Evolutionary conservation across 2,329 filamentous ascomycete species (phyloP), one percentile per base, ranked within the genome.

Genomic region (Cytospora mali): DNA sequence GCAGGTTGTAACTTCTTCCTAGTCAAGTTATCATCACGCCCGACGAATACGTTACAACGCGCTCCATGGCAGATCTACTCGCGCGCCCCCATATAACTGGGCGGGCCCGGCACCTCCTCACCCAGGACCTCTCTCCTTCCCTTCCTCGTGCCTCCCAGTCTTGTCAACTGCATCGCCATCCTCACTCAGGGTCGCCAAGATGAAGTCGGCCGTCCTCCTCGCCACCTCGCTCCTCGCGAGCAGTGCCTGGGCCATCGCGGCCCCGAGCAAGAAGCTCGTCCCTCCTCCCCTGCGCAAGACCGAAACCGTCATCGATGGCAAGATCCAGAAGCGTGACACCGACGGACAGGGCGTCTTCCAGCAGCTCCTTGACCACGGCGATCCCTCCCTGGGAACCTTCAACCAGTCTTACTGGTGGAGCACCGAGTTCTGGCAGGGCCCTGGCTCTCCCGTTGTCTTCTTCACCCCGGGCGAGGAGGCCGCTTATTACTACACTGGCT

Each of bases 321-420:
- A 6, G 7, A n/a, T 66, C 48, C 35, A 46, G 55, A 64, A 46
- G 55, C 64, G 64, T 4, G 63, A 61, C 48, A 33, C 67, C 39
- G 27, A 55, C 14, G 72, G 72, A 58, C 71, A 68, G 68, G 70
- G 69, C 55, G 71, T 69, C 25, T 79, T 79, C 58, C 70, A 76
- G 66, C 77, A 79, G 73, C 72, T 76, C 35, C 67, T 79, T 53
- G 75, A 79, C 68, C 77, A 79, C 71, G 53, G 67, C 49, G 71
- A 77, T 63, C 73, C 76, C n/a, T 67, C 68, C 16, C 73, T 74
- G 39, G 77, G 77, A 62, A 79, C 76, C 42, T 79, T 79, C 63
- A 66, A 69, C 66, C 76, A 79, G 70, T 70, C 75, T 33, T 79
- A 72, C 68, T 79, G 77, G 77, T 79, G 73, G 58, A 74, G 72